Evolutionary conservation across 805 yeast species (phyloP).

Genomic region (Schwanniomyces yamadae): DNA sequence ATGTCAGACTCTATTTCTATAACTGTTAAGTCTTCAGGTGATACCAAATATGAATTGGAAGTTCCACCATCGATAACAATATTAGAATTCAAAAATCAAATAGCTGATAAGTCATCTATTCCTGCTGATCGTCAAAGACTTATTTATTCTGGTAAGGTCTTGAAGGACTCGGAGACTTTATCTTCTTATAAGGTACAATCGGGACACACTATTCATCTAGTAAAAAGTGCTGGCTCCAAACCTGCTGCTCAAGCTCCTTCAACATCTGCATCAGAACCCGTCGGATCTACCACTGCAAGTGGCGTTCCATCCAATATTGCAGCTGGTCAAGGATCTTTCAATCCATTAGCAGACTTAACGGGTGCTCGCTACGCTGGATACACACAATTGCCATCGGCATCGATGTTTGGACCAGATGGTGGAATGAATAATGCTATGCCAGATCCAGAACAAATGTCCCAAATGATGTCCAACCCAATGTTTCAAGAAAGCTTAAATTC

Average conservation of each 20-base stretch:
- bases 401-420: constrained; percentile 93
- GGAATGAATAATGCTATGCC: constrained; percentile 76
- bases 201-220: constrained; percentile 88
- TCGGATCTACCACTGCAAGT: constrained; percentile 15
- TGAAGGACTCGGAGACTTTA: constrained; percentile 78
- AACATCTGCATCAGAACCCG: constrained; percentile 16
- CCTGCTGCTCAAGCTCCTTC: constrained; percentile 25
- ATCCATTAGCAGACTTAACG: constrained; percentile 88
- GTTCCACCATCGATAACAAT: constrained; percentile 58
- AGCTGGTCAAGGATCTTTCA: constrained; percentile 84
- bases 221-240: constrained; percentile 63
- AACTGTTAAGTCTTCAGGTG: constrained; percentile 59
- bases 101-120: constrained; percentile 61
- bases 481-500: constrained; percentile 80
- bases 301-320: constrained; percentile 75
- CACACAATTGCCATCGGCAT: constrained; percentile 80
- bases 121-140: constrained; percentile 82
- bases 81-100: constrained; percentile 62
- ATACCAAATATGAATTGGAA: constrained; percentile 69
- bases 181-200: constrained; percentile 75
- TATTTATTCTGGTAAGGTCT: constrained; percentile 90
- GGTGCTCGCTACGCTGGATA: constrained; percentile 96
- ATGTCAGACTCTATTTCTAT: constrained; percentile 30
- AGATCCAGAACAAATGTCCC: constrained; percentile 68
- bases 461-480: constrained; percentile 78